These are phyloP conservation scores for Apiotrichum laibachii DNA, from an alignment of 1,284 basidiomycete species.

Conservation along the genomic window DNA sequence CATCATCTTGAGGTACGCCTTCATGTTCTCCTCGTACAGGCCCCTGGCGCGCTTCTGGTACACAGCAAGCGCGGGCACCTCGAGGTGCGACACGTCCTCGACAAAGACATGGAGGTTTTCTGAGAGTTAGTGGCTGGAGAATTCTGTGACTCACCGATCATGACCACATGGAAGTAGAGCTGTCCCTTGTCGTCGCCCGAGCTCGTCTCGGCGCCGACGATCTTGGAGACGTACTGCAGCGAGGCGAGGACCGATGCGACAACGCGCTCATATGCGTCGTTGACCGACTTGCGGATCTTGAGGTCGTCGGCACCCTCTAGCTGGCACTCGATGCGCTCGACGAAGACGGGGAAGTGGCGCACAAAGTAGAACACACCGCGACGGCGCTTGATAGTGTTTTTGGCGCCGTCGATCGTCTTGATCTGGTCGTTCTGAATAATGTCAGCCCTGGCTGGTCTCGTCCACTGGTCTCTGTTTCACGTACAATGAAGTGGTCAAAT, in stretches of 20 bases:
- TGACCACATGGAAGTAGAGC: slow-evolving; percentile 90
- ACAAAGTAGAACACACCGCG: slow-evolving; percentile 87
- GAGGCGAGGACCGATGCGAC: slow-evolving; percentile 86
- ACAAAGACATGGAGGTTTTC: slow-evolving; percentile 97
- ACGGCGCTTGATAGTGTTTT: slow-evolving; percentile 70
- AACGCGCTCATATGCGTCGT: slow-evolving; percentile 82
- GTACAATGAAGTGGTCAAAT: slow-evolving; percentile 74
- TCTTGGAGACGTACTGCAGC: slow-evolving; percentile 89
- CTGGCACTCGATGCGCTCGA: slow-evolving; percentile 79
- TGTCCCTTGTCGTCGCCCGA: slow-evolving; percentile 88
- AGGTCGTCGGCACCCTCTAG: slow-evolving; percentile 72
- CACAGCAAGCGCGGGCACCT: slow-evolving; percentile 57
- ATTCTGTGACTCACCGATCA: slow-evolving; percentile 71
- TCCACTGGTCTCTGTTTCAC: slow-evolving; percentile 42
- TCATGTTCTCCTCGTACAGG: slow-evolving; percentile 84
- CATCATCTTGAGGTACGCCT: slow-evolving; percentile 80
- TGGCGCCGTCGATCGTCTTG: slow-evolving; percentile 83
- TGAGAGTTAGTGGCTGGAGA: slow-evolving; percentile 43
- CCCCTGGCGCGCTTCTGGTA: slow-evolving; percentile 73
- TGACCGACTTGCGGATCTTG: slow-evolving; percentile 73
- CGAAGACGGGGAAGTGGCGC: slow-evolving; percentile 85
- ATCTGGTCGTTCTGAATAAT: slow-evolving; percentile 72
- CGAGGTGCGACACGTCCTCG: slow-evolving; percentile 68
- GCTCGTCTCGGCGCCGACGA: slow-evolving; percentile 65
- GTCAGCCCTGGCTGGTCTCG: background rate